Percentiles rank a stretch among this genome's conserved stretches.
These are phyloP conservation scores for Aspergillus glaucus DNA, from an alignment of 2,329 filamentous ascomycete genomes.

Conservation along the genomic window DNA sequence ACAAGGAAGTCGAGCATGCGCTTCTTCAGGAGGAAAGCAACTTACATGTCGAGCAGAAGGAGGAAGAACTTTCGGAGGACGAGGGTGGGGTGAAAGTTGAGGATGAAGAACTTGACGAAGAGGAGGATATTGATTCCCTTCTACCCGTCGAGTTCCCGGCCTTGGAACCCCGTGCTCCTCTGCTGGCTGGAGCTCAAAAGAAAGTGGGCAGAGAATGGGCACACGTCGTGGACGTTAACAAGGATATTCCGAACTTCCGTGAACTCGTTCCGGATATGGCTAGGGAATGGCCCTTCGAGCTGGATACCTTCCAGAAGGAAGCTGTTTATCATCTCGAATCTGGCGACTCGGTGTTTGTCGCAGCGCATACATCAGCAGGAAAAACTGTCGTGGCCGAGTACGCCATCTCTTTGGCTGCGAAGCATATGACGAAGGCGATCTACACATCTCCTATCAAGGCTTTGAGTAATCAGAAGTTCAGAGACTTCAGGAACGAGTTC, in stretches of 20 bases:
- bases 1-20: slow-evolving; percentile 63
- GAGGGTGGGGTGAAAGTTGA: slow-evolving; percentile 26
- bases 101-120: slow-evolving; percentile 27
- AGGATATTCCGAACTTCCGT: slow-evolving; percentile 86
- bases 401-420: slow-evolving; percentile 90
- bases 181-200: slow-evolving; percentile 64
- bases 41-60: slow-evolving; percentile 48
- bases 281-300: slow-evolving; percentile 89
- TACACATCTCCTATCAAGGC: slow-evolving; percentile 99
- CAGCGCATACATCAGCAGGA: slow-evolving; percentile 92
- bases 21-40: slow-evolving; percentile 43
- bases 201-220: slow-evolving; percentile 86
- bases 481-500: slow-evolving; percentile 84
- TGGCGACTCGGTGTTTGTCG: slow-evolving; percentile 95
- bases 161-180: slow-evolving; percentile 71
- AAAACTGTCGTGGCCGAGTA: slow-evolving; percentile 99
- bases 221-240: slow-evolving; percentile 94
- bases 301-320: slow-evolving; percentile 98
- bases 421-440: slow-evolving; percentile 99
- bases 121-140: slow-evolving; percentile 70
- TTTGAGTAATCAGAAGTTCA: slow-evolving; percentile 96
- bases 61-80: slow-evolving; percentile 28
- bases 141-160: slow-evolving; percentile 91
- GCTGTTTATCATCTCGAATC: slow-evolving; percentile 95
- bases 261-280: slow-evolving; percentile 96